Conservation (phyloP, 2,329 filamentous ascomycete species). For the Tricladium varicosporioides region DNA sequence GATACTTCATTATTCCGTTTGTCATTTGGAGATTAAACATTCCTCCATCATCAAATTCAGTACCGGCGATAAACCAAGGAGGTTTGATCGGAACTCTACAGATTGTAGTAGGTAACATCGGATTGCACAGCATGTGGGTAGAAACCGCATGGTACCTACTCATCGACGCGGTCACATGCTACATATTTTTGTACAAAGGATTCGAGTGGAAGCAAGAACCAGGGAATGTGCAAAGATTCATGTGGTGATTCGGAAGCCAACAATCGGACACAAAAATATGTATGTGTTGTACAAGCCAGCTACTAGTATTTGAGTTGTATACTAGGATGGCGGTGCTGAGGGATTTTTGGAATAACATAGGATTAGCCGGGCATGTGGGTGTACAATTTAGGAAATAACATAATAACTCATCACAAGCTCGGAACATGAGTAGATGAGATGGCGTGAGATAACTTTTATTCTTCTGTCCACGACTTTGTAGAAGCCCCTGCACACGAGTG, state of each 20-base stretch:
- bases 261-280: background rate
- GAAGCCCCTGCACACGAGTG: background rate
- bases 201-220: conserved; percentile 57
- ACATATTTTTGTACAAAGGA: conserved; percentile 66
- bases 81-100: conserved; percentile 5
- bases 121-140: conserved; percentile 41
- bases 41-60: too few relatives aligned
- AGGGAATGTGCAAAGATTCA: conserved; percentile 69
- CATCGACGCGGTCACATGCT: conserved; percentile 66
- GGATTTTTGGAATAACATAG: too few relatives aligned
- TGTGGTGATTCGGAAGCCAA: conserved; percentile 59
- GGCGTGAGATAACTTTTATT: background rate
- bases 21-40: conserved; percentile 85
- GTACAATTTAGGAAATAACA: too few relatives aligned
- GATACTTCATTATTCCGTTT: conserved; percentile 96
- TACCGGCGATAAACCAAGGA: too few relatives aligned
- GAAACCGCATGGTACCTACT: conserved; percentile 69
- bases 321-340: too few relatives aligned
- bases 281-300: background rate
- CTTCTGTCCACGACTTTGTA: background rate
- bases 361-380: too few relatives aligned
- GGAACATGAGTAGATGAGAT: too few relatives aligned
- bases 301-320: too few relatives aligned
- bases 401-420: too few relatives aligned
- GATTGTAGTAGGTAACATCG: background rate